A percentile compares a stretch with the other conserved stretches of the same genome.
phyloP scores from a whole-genome alignment of 495 filamentous ascomycete species.

The Podospora pseudocomata region DNA sequence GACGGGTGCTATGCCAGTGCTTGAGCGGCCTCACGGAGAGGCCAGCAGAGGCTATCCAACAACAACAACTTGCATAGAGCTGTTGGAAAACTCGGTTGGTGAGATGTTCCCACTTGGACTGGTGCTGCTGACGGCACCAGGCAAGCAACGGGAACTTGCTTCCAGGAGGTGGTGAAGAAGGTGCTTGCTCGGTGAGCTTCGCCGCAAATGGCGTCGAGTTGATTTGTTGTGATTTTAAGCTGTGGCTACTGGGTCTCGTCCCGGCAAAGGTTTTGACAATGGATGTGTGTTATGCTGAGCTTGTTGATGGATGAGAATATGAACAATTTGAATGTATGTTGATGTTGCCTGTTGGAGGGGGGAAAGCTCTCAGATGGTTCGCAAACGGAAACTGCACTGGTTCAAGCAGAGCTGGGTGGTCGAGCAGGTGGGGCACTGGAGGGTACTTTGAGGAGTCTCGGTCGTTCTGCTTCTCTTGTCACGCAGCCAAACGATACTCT shows the following conservation, averaged over 20 bases:
- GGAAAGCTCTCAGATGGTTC: neutral
- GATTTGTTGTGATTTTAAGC: too few relatives aligned
- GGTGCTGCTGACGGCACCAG: neutral
- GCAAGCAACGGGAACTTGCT: neutral
- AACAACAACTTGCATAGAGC: slow-evolving; percentile 39
- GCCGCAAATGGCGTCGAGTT: neutral
- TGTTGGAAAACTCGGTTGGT: neutral
- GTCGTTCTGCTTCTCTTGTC: neutral
- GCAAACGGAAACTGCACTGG: neutral
- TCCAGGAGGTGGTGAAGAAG: neutral
- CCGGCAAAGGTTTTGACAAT: too few relatives aligned
- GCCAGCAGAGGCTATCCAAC: slow-evolving; percentile 45
- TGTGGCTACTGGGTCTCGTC: too few relatives aligned
- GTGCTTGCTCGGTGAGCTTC: neutral
- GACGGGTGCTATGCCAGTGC: slow-evolving; percentile 35
- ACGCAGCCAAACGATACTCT: neutral
- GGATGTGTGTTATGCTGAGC: too few relatives aligned
- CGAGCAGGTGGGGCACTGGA: neutral
- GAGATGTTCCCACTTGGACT: neutral
- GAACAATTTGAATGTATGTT: neutral
- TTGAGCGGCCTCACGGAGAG: slow-evolving; percentile 43
- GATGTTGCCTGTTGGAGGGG: neutral
- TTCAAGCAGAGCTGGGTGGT: neutral
- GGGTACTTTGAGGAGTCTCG: neutral
- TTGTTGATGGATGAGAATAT: neutral